These are phyloP conservation scores for Castanea sativa DNA, from an alignment of 306 rosid species.

Conservation along the genomic window DNA sequence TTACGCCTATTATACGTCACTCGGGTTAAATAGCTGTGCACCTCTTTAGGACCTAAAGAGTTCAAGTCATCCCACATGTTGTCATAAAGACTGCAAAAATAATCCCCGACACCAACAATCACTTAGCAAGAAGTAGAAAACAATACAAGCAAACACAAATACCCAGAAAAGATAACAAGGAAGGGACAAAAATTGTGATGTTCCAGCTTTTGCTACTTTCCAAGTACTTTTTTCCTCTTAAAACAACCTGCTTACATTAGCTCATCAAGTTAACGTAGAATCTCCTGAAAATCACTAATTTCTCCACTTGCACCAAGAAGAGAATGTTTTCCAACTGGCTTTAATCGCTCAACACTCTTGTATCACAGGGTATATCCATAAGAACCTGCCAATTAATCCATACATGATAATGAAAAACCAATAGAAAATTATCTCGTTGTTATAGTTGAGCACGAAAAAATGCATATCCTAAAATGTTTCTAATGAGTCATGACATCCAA, in stretches of 20 bases:
- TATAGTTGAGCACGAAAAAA: not conserved
- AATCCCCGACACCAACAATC: constrained; percentile 9
- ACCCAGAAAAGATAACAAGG: not conserved
- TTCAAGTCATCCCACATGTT: constrained; percentile 60
- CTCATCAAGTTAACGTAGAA: constrained; percentile 68
- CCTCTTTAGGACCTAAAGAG: constrained; percentile 28
- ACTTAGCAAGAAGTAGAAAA: not conserved
- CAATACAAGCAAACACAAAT: not conserved
- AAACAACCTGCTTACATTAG: constrained; percentile 57
- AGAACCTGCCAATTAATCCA: constrained; percentile 50
- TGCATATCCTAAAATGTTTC: not conserved
- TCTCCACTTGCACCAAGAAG: constrained; percentile 95
- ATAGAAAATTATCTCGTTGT: not conserved
- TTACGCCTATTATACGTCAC: constrained; percentile 64
- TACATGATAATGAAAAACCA: not conserved
- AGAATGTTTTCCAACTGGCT: constrained; percentile 82
- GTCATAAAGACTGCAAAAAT: constrained; percentile 66
- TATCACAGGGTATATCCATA: constrained; percentile 93
- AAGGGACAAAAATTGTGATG: too few relatives aligned
- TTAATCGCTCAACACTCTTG: constrained; percentile 82
- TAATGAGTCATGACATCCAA: too few relatives aligned
- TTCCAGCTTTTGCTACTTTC: not conserved
- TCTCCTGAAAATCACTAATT: constrained; percentile 91
- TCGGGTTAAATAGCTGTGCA: constrained; percentile 55
- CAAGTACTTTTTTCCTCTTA: not conserved